Evolutionary conservation across 2,329 filamentous ascomycete species (phyloP).

Genomic region (Sporothrix inflata): DNA sequence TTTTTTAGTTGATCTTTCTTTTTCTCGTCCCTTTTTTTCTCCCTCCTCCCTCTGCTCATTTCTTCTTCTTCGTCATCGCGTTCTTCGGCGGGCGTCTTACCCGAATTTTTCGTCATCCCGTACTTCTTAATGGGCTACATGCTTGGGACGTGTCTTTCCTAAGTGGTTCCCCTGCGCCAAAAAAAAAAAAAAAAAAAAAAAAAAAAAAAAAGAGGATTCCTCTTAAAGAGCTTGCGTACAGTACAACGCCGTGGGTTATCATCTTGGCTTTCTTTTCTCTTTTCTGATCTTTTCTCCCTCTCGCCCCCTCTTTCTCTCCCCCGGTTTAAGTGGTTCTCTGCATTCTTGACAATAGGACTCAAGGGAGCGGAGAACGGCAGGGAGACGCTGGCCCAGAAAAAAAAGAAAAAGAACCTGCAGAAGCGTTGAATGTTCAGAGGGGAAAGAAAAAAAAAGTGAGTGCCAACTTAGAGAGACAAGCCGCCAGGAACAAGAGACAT

Average conservation of each 20-base stretch:
- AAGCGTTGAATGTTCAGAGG: neutral
- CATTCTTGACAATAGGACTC: conserved; percentile 14
- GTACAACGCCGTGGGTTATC: conserved; percentile 10
- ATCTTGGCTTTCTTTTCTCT: neutral
- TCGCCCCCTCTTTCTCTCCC: neutral
- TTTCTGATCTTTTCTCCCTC: neutral
- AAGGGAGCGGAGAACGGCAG: conserved; percentile 21
- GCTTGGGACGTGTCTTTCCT: conserved; percentile 7
- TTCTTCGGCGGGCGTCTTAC: neutral
- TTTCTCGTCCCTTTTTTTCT: neutral
- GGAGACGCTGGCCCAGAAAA: neutral
- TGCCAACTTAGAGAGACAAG: neutral
- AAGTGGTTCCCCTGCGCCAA: neutral
- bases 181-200: no score
- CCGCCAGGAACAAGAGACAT: conserved; percentile 24
- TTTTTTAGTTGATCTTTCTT: neutral
- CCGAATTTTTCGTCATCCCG: neutral
- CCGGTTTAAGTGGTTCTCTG: conserved; percentile 18
- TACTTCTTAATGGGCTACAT: conserved; percentile 7
- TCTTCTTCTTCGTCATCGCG: neutral
- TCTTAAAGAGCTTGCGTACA: conserved; percentile 18
- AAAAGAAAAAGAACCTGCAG: conserved; percentile 8
- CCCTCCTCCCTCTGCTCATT: conserved; percentile 7
- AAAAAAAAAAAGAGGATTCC: conserved; percentile 3
- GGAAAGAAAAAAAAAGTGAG: neutral